A percentile compares a stretch with the other conserved stretches of the same genome.
phyloP scores from a whole-genome alignment of 257 asterid species.

The Nicotiana paniculata region DNA sequence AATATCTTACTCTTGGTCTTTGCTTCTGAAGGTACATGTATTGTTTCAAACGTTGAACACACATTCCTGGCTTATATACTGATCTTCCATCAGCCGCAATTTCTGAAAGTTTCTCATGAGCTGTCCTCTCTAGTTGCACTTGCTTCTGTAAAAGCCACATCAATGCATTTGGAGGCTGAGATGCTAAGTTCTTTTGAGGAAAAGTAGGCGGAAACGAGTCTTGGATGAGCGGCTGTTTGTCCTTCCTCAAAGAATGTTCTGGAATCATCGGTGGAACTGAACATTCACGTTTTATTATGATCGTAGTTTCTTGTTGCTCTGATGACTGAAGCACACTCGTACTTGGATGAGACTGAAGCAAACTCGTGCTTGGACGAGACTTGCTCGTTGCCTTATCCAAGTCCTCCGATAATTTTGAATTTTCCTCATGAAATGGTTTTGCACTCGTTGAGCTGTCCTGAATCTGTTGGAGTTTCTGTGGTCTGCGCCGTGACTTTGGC shows the following conservation, averaged over 20 bases:
- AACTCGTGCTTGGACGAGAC: not conserved
- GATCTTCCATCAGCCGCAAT: not conserved
- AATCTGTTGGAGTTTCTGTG: not conserved
- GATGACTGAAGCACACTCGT: not conserved
- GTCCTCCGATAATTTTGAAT: not conserved
- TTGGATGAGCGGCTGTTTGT: not conserved
- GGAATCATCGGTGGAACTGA: not conserved
- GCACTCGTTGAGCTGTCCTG: not conserved
- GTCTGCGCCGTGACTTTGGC: not conserved
- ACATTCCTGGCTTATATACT: conserved; percentile 12
- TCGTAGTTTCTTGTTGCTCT: not conserved
- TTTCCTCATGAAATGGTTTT: not conserved
- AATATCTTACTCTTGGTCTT: conserved; percentile 19
- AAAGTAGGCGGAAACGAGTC: not conserved
- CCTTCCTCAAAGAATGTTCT: not conserved
- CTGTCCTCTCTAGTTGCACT: not conserved
- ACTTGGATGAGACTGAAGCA: not conserved
- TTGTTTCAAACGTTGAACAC: conserved; percentile 15
- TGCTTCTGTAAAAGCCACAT: not conserved
- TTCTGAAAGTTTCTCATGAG: not conserved
- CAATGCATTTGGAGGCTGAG: not conserved
- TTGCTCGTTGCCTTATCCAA: not conserved
- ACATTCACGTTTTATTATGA: not conserved
- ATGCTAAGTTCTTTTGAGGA: not conserved
- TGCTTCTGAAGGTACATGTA: conserved; percentile 19